Conservation (phyloP, 441 rosid genomes). For the Rhodomyrtus psidioides region DNA sequence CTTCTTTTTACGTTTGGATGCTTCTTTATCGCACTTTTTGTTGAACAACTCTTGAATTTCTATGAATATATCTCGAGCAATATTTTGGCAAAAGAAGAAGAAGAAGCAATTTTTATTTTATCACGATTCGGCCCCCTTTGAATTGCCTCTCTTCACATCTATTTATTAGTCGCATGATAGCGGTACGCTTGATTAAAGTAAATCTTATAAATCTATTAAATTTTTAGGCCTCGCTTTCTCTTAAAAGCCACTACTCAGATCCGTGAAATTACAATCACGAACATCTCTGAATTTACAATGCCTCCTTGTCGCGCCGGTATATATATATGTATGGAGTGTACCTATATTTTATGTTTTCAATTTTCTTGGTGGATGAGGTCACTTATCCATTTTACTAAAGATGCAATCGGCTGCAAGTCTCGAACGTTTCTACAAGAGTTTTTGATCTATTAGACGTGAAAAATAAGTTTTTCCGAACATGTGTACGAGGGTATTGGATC, state of each 20-base stretch:
- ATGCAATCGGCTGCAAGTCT: no score
- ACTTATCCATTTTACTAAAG: background rate
- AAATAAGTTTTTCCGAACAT: no score
- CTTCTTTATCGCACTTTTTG: background rate
- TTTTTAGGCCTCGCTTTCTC: background rate
- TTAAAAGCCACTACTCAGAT: background rate
- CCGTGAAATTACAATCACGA: background rate
- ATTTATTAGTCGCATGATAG: no score
- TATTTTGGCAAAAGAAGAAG: no score
- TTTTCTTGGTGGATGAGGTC: background rate
- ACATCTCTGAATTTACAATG: background rate
- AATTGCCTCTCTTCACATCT: background rate
- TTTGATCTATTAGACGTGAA: no score
- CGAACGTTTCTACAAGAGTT: background rate
- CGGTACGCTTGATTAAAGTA: no score
- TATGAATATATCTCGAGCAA: background rate
- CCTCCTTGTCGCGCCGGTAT: background rate
- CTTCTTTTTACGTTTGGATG: background rate
- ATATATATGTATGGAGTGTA: background rate
- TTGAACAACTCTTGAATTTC: background rate
- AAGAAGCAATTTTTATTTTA: background rate
- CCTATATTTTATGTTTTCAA: background rate
- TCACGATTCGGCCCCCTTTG: background rate
- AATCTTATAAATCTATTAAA: no score
- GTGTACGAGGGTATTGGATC: background rate